phyloP scores from a whole-genome alignment of 169 alveolate species.

The Babesia divergens region DNA sequence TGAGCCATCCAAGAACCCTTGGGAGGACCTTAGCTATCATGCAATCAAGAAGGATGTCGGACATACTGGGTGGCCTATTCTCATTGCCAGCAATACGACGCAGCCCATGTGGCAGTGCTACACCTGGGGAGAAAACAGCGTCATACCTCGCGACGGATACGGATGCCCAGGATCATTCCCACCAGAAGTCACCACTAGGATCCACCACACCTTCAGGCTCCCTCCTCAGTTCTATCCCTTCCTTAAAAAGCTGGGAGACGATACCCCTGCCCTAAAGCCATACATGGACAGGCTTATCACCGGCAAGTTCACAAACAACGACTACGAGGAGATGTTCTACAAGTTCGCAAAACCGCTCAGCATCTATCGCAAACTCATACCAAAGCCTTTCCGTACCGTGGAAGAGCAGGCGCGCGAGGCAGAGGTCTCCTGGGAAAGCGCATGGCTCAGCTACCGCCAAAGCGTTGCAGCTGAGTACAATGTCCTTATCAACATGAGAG shows the following conservation, averaged over 20 bases:
- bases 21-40: conserved; percentile 65
- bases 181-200: conserved; percentile 73
- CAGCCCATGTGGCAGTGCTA: conserved; percentile 77
- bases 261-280: conserved; percentile 84
- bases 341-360: conserved; percentile 84
- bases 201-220: conserved; percentile 76
- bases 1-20: conserved; percentile 61
- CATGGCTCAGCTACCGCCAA: conserved; percentile 85
- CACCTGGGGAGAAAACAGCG: conserved; percentile 69
- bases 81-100: conserved; percentile 69
- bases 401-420: conserved; percentile 77
- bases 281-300: conserved; percentile 78
- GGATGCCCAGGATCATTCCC: conserved; percentile 77
- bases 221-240: conserved; percentile 89
- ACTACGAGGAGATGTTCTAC: conserved; percentile 88
- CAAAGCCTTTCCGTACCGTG: conserved; percentile 82
- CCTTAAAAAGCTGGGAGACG: conserved; percentile 86
- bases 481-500: conserved; percentile 72
- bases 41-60: conserved; percentile 51
- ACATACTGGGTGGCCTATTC: conserved; percentile 74
- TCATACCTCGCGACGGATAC: conserved; percentile 75
- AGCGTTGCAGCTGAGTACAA: conserved; percentile 79
- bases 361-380: conserved; percentile 82
- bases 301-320: conserved; percentile 84
- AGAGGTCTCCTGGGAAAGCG: conserved; percentile 80